Conservation (phyloP, 2,329 filamentous ascomycete species). For the Pseudogymnoascus sp. region DNA sequence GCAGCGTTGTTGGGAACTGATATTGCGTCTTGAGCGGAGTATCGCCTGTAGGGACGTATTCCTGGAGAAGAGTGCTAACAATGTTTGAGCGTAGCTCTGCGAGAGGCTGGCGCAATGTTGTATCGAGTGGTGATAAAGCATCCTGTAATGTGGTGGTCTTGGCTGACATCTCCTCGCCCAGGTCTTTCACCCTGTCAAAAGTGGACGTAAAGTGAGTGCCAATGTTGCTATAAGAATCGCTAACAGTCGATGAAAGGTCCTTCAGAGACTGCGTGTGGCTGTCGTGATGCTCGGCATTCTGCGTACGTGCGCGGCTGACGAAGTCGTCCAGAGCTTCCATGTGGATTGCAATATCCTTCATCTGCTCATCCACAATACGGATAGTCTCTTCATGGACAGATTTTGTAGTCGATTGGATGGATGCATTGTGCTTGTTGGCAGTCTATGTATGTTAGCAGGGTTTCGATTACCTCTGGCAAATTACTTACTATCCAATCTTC, state of each 20-base stretch:
- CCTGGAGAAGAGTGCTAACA: slow-evolving; percentile 54
- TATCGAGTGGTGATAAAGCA: slow-evolving; percentile 51
- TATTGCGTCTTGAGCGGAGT: slow-evolving; percentile 80
- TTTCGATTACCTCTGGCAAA: slow-evolving; percentile 34
- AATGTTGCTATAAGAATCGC: slow-evolving; percentile 64
- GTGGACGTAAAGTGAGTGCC: slow-evolving; percentile 62
- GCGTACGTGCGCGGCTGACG: slow-evolving; percentile 68
- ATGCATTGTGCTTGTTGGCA: slow-evolving; percentile 72
- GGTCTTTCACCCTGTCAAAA: slow-evolving; percentile 56
- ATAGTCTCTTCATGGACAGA: slow-evolving; percentile 87
- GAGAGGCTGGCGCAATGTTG: slow-evolving; percentile 61
- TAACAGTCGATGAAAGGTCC: slow-evolving; percentile 58
- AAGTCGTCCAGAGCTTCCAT: slow-evolving; percentile 89
- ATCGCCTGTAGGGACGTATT: slow-evolving; percentile 77
- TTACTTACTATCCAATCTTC: slow-evolving; percentile 74
- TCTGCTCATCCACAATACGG: slow-evolving; percentile 81
- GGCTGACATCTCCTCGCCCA: slow-evolving; percentile 60
- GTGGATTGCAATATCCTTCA: slow-evolving; percentile 77
- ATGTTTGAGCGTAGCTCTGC: slow-evolving; percentile 64
- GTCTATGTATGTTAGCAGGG: slow-evolving; percentile 34
- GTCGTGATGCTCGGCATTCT: slow-evolving; percentile 71
- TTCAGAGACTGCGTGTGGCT: slow-evolving; percentile 60
- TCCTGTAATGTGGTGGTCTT: slow-evolving; percentile 51
- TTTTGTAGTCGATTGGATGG: slow-evolving; percentile 74
- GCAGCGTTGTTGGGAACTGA: slow-evolving; percentile 69